A percentile compares a stretch with the other conserved stretches of the same genome.
These are phyloP conservation scores for Tetradesmus lagerheimii DNA, from an alignment of 139 green algal genomes.

Conservation along the genomic window DNA sequence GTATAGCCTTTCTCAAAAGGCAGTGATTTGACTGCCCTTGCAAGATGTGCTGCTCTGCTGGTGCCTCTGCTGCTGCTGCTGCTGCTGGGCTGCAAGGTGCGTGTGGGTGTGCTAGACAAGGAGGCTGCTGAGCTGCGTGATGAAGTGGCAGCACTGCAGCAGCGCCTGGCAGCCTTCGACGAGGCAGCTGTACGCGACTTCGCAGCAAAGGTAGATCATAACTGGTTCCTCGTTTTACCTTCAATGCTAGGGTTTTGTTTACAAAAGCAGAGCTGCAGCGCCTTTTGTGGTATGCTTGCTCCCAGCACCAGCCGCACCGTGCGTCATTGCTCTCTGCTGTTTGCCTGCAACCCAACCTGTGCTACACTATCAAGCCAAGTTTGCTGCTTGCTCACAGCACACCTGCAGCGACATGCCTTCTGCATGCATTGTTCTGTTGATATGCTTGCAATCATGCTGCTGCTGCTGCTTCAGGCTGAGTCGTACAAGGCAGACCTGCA, in stretches of 20 bases:
- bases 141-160: slow-evolving; percentile 64
- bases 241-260: too few relatives aligned
- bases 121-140: slow-evolving; percentile 79
- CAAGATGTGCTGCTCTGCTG: not conserved
- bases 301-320: too few relatives aligned
- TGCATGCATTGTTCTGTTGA: not conserved
- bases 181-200: slow-evolving; percentile 46
- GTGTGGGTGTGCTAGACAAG: slow-evolving; percentile 78
- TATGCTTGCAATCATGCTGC: slow-evolving; percentile 3
- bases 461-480: slow-evolving; percentile 34
- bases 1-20: too few relatives aligned
- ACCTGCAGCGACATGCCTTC: too few relatives aligned
- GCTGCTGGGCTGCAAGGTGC: slow-evolving; percentile 65
- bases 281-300: too few relatives aligned
- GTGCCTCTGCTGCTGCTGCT: not conserved
- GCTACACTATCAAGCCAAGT: too few relatives aligned
- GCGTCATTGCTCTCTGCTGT: too few relatives aligned
- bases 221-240: too few relatives aligned
- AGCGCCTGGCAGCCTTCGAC: slow-evolving; percentile 35
- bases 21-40: too few relatives aligned
- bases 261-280: too few relatives aligned
- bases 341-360: too few relatives aligned
- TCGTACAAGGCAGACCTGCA: slow-evolving; percentile 11
- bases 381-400: too few relatives aligned
- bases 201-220: slow-evolving; percentile 34